These are phyloP conservation scores for Cetraspora pellucida DNA, from an alignment of 192 early-diverging fungal genomes.

Conservation along the genomic window DNA sequence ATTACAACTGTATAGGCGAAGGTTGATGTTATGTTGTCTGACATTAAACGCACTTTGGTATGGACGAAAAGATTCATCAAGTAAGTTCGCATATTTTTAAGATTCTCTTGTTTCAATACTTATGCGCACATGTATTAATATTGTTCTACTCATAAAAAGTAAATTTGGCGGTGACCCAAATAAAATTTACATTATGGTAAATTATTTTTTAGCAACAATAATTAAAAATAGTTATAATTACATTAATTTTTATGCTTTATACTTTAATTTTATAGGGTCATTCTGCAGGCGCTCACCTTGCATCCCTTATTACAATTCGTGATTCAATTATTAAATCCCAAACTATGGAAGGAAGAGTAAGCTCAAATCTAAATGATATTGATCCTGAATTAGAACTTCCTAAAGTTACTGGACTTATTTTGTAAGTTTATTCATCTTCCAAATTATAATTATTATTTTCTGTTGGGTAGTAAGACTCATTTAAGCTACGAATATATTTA, in stretches of 20 bases:
- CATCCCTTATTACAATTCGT: slow-evolving; percentile 38
- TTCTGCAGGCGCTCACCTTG: slow-evolving; percentile 49
- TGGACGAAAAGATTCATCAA: slow-evolving; percentile 42
- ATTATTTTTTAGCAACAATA: not conserved
- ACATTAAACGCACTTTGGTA: slow-evolving; percentile 50
- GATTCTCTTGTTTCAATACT: not conserved
- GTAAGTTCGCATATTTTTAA: slow-evolving; percentile 21
- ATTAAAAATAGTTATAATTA: not conserved
- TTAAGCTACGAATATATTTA: not conserved
- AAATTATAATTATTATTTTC: not conserved
- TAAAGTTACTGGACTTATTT: slow-evolving; percentile 22
- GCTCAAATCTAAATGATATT: slow-evolving; percentile 12
- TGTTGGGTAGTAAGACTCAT: too few relatives aligned
- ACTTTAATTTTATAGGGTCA: slow-evolving; percentile 39
- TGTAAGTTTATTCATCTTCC: slow-evolving; percentile 10
- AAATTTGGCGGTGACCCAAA: slow-evolving; percentile 37
- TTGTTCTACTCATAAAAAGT: not conserved
- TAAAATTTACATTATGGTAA: slow-evolving; percentile 49
- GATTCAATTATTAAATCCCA: slow-evolving; percentile 37
- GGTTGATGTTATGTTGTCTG: slow-evolving; percentile 43
- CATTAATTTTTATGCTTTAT: not conserved
- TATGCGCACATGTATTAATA: not conserved
- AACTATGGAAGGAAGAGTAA: not conserved
- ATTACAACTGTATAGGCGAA: slow-evolving; percentile 27
- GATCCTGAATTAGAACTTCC: slow-evolving; percentile 15